Evolutionary conservation across 805 yeast species (phyloP), one percentile per base, ranked within the genome.

Genomic region (Lipomyces yamanashiensis): DNA sequence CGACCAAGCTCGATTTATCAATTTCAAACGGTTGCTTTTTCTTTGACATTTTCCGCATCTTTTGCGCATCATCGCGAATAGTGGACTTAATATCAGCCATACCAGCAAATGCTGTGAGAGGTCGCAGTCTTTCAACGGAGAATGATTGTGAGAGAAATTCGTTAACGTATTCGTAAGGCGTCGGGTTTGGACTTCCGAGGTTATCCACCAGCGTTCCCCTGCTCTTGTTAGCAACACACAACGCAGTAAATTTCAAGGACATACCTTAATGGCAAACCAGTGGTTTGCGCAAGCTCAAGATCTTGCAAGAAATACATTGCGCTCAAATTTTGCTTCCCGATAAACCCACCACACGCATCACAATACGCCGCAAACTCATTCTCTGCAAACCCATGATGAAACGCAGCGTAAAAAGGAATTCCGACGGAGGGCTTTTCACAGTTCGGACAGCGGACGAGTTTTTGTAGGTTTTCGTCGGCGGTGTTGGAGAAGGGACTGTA

Each of bases 361-460:
- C 62, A 59, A 47, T 45, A 59, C 34, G n/a, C 37, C 43, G 33
- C 40, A n/a, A 59, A 59, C 28, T 53, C 17, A 15, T 5, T 17
- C 52, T 59, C 62, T 2, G 58, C 58, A 43, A 48, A 59, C 7
- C 62, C 62, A 17, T 54, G 62, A 15, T 33, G 45, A 17, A 59
- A 59, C 17, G 62, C 62, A 13, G 62, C 53, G 37, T 17, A n/a
- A n/a, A 36, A 59, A 6, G 49, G 58, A 19, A 47, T 49, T 28
- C 37, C 39, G 19, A 59, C 28, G 15, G 47, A 43, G 7, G 10
- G 15, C 21, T 19, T 52, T 12, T 54, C 52, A 28, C 62, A 59
- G 5, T n/a, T 40, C 3, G 53, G 41, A 39, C 62, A 59, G 19
- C n/a, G 8, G 10, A 59, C 40, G 4, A 15, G n/a, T 21, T 53